phyloP scores from a whole-genome alignment of 2,329 filamentous ascomycete species.

The Pseudogymnoascus pannorum region DNA sequence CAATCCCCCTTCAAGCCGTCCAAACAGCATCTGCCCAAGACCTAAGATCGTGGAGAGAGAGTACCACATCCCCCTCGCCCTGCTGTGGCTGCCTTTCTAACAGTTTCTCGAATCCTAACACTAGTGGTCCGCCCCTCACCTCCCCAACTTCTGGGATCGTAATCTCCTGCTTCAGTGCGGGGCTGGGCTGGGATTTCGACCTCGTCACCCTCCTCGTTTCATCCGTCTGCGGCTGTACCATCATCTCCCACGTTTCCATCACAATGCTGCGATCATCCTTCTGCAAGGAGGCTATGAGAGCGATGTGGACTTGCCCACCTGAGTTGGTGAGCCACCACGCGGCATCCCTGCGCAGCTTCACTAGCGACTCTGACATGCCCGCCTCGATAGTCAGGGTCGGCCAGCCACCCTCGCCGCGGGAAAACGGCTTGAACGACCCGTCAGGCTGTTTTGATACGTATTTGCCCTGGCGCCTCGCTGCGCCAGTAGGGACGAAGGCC shows the following conservation, averaged over 20 bases:
- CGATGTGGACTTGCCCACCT: not conserved
- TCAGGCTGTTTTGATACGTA: not conserved
- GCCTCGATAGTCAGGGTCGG: not conserved
- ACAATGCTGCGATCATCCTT: conserved; percentile 28
- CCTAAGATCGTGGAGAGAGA: no score
- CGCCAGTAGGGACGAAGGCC: not conserved
- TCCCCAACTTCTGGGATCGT: not conserved
- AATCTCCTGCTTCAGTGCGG: not conserved
- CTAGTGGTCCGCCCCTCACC: not conserved
- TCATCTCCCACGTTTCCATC: conserved; percentile 24
- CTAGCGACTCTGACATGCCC: not conserved
- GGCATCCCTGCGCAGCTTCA: not conserved
- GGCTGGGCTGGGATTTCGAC: conserved; percentile 18
- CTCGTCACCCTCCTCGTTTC: conserved; percentile 20
- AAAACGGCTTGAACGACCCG: not conserved
- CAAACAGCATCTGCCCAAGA: no score
- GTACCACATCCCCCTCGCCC: not conserved
- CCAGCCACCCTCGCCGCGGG: not conserved
- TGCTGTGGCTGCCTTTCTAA: not conserved
- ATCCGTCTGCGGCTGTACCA: conserved; percentile 21
- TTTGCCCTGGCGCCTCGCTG: not conserved
- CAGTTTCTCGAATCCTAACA: not conserved
- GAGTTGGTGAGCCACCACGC: not conserved
- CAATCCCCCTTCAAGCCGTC: no score
- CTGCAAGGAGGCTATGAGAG: conserved; percentile 1